Conservation (phyloP, 495 filamentous ascomycete species). For the Penicillium egyptiacum region DNA sequence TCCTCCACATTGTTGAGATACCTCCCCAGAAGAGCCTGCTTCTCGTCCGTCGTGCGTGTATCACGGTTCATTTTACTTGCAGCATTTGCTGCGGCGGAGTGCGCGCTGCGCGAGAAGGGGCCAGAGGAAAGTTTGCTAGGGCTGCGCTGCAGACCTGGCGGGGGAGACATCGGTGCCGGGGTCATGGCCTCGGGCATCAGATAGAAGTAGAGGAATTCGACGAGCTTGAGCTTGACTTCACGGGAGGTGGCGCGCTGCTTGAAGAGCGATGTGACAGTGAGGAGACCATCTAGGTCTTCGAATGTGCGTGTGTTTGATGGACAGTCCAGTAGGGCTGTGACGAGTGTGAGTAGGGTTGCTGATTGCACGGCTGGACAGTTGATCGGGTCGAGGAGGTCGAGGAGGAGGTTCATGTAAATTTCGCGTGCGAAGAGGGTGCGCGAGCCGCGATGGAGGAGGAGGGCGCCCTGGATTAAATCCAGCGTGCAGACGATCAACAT, state of each 20-base stretch:
- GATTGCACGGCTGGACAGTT: conserved; percentile 92
- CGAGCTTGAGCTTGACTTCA: conserved; percentile 87
- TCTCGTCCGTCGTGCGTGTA: conserved; percentile 79
- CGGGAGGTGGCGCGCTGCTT: conserved; percentile 76
- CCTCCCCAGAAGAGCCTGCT: conserved; percentile 76
- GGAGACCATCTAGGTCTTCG: conserved; percentile 86
- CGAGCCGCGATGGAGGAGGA: conserved; percentile 91
- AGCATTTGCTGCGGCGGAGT: conserved; percentile 34
- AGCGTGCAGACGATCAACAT: conserved; percentile 84
- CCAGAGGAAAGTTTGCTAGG: conserved; percentile 64
- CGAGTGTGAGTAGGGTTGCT: conserved; percentile 81
- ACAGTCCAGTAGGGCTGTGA: conserved; percentile 79
- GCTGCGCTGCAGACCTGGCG: conserved; percentile 61
- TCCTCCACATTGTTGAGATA: conserved; percentile 90
- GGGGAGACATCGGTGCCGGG: conserved; percentile 32
- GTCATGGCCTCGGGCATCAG: conserved; percentile 86
- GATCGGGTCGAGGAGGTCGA: conserved; percentile 91
- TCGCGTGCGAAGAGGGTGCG: conserved; percentile 84
- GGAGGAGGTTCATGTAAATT: conserved; percentile 92
- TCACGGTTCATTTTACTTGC: conserved; percentile 39
- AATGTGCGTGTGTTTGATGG: conserved; percentile 88
- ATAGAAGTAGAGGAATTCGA: conserved; percentile 98
- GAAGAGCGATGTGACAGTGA: conserved; percentile 92
- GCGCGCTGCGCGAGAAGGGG: conserved; percentile 39
- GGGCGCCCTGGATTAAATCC: conserved; percentile 84